Conservation (phyloP, 768 basidiomycete species). For the Calocybe cyanea region DNA sequence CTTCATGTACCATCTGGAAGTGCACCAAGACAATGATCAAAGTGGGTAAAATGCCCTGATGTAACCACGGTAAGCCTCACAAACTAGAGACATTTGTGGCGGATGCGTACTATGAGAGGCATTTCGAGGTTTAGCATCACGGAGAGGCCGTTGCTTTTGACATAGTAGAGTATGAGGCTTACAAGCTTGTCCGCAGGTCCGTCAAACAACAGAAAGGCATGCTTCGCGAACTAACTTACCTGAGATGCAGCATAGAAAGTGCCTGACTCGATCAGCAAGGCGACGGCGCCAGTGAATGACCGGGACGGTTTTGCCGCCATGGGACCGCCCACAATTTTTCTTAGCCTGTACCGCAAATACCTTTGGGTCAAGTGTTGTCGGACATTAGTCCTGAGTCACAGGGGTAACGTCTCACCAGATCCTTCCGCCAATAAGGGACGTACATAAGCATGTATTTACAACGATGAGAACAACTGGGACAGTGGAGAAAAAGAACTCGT, state of each 20-base stretch:
- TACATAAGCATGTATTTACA: slow-evolving; percentile 7
- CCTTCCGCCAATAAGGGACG: slow-evolving; percentile 8
- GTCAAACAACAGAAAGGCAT: background rate
- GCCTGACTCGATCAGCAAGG: background rate
- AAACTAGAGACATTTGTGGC: no score
- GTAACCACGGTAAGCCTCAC: no score
- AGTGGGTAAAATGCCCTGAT: no score
- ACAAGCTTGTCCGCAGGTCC: background rate
- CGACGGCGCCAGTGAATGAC: background rate
- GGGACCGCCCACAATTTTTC: background rate
- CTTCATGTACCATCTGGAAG: no score
- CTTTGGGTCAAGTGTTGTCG: no score
- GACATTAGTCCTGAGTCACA: no score
- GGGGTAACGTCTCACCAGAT: slow-evolving; percentile 5
- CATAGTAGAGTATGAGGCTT: slow-evolving; percentile 8
- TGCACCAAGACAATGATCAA: no score
- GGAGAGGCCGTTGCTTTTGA: slow-evolving; percentile 1
- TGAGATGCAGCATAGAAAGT: slow-evolving; percentile 2
- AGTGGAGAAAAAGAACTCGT: slow-evolving; percentile 2
- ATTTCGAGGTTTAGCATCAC: slow-evolving; percentile 10
- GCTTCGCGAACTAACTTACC: slow-evolving; percentile 1
- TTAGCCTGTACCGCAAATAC: no score
- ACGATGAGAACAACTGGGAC: slow-evolving; percentile 8
- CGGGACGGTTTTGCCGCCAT: background rate
- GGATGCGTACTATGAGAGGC: slow-evolving; percentile 10